A percentile compares a stretch with the other conserved stretches of the same genome.
Evolutionary conservation across 148 eudicot species (phyloP).

Genomic region (Euryodendron excelsum): DNA sequence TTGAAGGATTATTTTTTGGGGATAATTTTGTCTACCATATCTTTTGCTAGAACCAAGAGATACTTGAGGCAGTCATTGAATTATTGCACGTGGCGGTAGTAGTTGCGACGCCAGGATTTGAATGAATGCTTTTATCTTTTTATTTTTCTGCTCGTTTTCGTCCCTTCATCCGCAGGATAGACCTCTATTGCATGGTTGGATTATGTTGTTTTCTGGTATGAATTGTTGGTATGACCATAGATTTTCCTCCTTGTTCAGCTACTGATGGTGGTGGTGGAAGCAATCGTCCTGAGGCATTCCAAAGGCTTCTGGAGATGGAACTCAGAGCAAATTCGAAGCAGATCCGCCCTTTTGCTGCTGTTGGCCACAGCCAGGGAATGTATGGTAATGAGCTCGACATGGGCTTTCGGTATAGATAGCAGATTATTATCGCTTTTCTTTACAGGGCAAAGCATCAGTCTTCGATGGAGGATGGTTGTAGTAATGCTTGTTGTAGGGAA

Average conservation of each 20-base stretch:
- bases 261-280: constrained; percentile 38
- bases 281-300: constrained; percentile 74
- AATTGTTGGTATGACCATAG: not conserved
- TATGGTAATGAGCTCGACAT: constrained; percentile 64
- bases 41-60: not conserved
- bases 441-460: not conserved
- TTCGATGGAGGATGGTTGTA: not conserved
- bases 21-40: not conserved
- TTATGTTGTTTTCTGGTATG: not conserved
- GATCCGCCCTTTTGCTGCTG: constrained; percentile 46
- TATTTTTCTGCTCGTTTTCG: not conserved
- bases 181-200: not conserved
- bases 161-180: no score
- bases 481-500: not conserved
- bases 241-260: constrained; percentile 25
- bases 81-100: not conserved
- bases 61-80: not conserved
- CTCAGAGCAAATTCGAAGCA: constrained; percentile 62
- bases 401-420: constrained; percentile 31
- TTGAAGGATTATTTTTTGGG: not conserved
- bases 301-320: constrained; percentile 81
- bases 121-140: not conserved
- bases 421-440: not conserved
- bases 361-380: constrained; percentile 46
- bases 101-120: not conserved